Base-by-base conservation (phyloP, 176 grass and related monocot species). In the Oryza brachyantha region DNA sequence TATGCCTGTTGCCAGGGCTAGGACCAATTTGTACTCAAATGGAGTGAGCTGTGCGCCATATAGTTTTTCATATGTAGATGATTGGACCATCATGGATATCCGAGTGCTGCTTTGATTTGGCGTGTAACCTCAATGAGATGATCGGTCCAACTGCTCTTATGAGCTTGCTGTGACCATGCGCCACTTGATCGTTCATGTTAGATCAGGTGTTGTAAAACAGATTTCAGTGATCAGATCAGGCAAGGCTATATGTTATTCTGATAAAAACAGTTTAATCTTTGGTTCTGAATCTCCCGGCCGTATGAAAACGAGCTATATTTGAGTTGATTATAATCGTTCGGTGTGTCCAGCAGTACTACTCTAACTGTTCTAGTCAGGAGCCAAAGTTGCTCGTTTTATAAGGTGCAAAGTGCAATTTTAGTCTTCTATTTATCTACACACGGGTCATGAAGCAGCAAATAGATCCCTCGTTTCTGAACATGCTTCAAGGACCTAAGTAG, bases 141-240 rank as follows among this genome's bases (percentile, higher is more conserved):
- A 57, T 59, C 27, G 14, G 31, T 40, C 54, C 27, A 68, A 25
- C 8, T 84, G 14, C 36, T 61, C 0, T 19, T 19, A 3, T 10
- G 55, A 79, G 24, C 9, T 8, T 83, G 17, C 63, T 88, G 29
- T 83, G 29, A 54, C 61, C 68, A 62, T 74, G 60, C 70, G 63
- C 7, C 68, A 60, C 66, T 38, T n/a, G 43, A 41, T 75, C 64
- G 68, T 75, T 84, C 61, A 26, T 80, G 41, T 80, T 41, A 55
- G 64, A 62, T 40, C 31, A 50, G 70, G 14, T 68, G 66, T 55
- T 74, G 42, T 46, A 13, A 57, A 34, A 69, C 31, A 24, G 24
- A 71, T 75, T 70, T 65, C 26, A 76, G 17, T 55, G 62, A 75
- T 63, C n/a, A 68, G 11, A 61, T 74, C 29, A 73, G 32, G 5